Conservation (phyloP, 106 monocot species). For the Apostasia ramifera region DNA sequence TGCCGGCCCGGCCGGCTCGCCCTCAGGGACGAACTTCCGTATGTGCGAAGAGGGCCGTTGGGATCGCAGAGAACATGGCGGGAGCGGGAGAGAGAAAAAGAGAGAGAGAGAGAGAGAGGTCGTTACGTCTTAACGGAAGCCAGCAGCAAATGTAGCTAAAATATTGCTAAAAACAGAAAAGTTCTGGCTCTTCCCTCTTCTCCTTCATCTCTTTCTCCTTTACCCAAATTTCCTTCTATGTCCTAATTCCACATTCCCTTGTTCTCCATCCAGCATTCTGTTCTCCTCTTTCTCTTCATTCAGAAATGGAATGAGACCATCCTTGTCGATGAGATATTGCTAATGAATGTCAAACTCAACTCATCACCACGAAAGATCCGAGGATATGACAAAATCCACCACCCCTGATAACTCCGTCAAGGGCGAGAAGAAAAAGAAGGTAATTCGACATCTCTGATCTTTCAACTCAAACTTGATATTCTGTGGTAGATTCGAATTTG, state of each 20-base stretch:
- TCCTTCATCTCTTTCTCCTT: not conserved
- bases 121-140: not conserved
- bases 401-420: conserved; percentile 33
- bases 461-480: not conserved
- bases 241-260: not conserved
- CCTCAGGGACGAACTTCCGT: too few relatives aligned
- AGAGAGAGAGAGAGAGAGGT: not conserved
- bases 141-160: conserved; percentile 3
- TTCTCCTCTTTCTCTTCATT: not conserved
- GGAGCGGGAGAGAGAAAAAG: too few relatives aligned
- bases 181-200: not conserved
- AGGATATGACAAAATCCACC: conserved; percentile 37
- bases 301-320: conserved; percentile 8
- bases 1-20: too few relatives aligned
- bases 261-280: not conserved
- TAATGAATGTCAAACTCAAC: conserved; percentile 41
- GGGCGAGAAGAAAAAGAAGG: conserved; percentile 63
- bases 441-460: conserved; percentile 1
- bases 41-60: too few relatives aligned
- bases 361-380: not conserved
- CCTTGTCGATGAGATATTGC: not conserved
- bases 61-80: too few relatives aligned
- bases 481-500: not conserved
- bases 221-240: not conserved
- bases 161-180: conserved; percentile 2